Base-by-base conservation (phyloP, 2,329 filamentous ascomycete species). In the Venturia asperata region DNA sequence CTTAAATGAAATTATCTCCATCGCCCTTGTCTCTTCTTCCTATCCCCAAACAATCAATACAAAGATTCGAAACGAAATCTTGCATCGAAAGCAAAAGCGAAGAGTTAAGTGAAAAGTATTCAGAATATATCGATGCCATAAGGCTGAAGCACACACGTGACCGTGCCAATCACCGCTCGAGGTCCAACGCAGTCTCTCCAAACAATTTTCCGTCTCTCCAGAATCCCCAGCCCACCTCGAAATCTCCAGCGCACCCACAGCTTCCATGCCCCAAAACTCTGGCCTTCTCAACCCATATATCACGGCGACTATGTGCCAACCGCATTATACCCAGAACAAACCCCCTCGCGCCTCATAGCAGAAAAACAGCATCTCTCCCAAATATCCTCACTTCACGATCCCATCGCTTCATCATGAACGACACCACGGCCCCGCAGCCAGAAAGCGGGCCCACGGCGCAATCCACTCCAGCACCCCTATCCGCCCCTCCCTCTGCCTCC, bases 401-500 rank as follows among this genome's bases (percentile, higher is more conserved):
- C 13, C 17, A 37, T n/a, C 37, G 7, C 24, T n/a, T 3, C 19
- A 58, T 21, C 21, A 52, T 52, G 47, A 17, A 52, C 3, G 10
- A 52, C 15, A 10, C 21, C 21, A 27, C 21, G 47, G 21, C 21
- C 47, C 11, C 21, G 47, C 47, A 10, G 9, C 21, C 47, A 27
- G 21, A 27, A 52, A 17, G 15, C 10, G 45, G 21, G 19, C 24
- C 24, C 27, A n/a, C 21, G 4, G 21, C 21, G 5, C n/a, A 37
- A n/a, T 27, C 24, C 19, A n/a, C 1, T 13, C 63, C 39, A 37
- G 63, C 47, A 9, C 24, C 45, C 15, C 39, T 64, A 17, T 56
- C 63, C 11, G 45, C 19, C 21, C 21, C 19, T 4, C 66, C 66
- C 11, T 24, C 45, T 37, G 66, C 66, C 21, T 49, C 42, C 37